A percentile compares a stretch with the other conserved stretches of the same genome.
Evolutionary conservation across 2,329 filamentous ascomycete genomes (phyloP).

Genomic region (Aspergillus niger): DNA sequence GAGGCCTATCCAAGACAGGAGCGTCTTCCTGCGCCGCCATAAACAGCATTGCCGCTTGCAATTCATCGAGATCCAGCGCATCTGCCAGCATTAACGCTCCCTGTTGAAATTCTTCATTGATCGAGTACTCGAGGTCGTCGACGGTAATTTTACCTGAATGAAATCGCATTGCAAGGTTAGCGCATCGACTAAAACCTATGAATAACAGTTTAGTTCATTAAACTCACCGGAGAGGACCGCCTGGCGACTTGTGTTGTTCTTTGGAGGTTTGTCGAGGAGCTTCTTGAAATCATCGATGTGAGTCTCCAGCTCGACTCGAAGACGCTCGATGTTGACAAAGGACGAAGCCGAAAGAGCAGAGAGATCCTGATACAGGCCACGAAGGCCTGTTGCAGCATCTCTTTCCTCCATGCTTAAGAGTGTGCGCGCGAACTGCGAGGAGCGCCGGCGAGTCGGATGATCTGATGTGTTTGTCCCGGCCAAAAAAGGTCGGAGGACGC

Average conservation of each 20-base stretch:
- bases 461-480: slow-evolving; percentile 32
- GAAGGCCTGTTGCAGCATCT: slow-evolving; percentile 73
- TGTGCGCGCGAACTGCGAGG: slow-evolving; percentile 32
- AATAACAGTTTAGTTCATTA: neutral
- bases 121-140: slow-evolving; percentile 69
- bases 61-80: slow-evolving; percentile 84
- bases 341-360: slow-evolving; percentile 72
- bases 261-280: slow-evolving; percentile 72
- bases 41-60: slow-evolving; percentile 76
- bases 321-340: slow-evolving; percentile 69
- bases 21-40: slow-evolving; percentile 72
- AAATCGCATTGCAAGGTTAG: slow-evolving; percentile 22
- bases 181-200: neutral
- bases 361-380: slow-evolving; percentile 84
- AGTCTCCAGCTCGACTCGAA: slow-evolving; percentile 65
- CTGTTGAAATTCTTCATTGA: slow-evolving; percentile 89
- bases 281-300: slow-evolving; percentile 68
- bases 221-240: slow-evolving; percentile 66
- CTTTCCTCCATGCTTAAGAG: slow-evolving; percentile 65
- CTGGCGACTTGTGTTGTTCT: slow-evolving; percentile 74
- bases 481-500: slow-evolving; percentile 40
- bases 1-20: slow-evolving; percentile 67
- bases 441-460: slow-evolving; percentile 19
- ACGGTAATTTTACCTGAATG: slow-evolving; percentile 71
- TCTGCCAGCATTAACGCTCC: slow-evolving; percentile 79